Evolutionary conservation across 495 filamentous ascomycete species (phyloP), one percentile per base, ranked within the genome.

Genomic region (Lindgomyces ingoldianus): DNA sequence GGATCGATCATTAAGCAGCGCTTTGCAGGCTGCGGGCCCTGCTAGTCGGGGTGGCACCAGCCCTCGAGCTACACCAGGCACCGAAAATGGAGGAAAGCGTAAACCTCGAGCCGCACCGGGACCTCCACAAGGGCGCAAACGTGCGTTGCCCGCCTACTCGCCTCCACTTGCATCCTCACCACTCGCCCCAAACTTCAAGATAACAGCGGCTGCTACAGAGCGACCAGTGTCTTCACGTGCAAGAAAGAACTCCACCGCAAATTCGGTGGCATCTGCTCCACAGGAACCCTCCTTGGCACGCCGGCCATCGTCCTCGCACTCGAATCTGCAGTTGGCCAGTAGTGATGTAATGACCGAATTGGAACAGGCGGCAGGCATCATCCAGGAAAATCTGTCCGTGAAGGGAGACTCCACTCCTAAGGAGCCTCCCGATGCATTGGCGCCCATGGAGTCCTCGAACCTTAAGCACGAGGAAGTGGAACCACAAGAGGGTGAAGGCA

Each of bases 161-260:
- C 90, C 91, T 27, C 83, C 85, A 0, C 72, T 89, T 27, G 84
- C 85, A 16, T 88, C 90, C 1, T 93, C 91, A 2, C 91, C 90
- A 33, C 76, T 91, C 51, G 77, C 86, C 47, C 81, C 83, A 18
- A 83, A 81, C 12, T 87, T 91, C 14, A 81, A 80, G 72, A 70
- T 73, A 21, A 51, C 62, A 18, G 66, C 24, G 29, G n/a, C 47
- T 50, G 57, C 65, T 19, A 29, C 66, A 3, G 60, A 74, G 36
- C 62, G 72, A 6, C 72, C 69, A 0, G 39, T 50, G 21, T 72
- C 69, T 21, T 67, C 69, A 1, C 65, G 72, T 9, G 64, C 59
- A 19, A 57, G 68, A 48, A 66, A 71, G 49, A 71, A 68, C 30
- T 71, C 68, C 12, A 68, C 30, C 2, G 47, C 68, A 21, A 67